Evolutionary conservation across 2,329 filamentous ascomycete genomes (phyloP).

Genomic region (Penicillium sp.): DNA sequence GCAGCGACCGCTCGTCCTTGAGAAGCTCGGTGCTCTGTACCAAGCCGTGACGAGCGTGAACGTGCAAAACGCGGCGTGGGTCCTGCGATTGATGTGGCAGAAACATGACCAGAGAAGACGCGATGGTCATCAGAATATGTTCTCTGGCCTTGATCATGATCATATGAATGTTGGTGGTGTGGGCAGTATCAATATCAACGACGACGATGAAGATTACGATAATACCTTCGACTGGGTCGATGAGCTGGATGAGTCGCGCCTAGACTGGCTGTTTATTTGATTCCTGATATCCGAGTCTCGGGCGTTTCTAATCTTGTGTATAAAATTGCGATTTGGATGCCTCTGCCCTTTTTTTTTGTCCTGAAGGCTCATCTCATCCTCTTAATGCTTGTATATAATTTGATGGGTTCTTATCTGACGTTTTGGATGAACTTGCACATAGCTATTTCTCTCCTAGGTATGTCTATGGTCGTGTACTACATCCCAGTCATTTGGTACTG

Average conservation of each 20-base stretch:
- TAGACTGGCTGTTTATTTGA: slow-evolving; percentile 47
- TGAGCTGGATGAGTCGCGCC: slow-evolving; percentile 41
- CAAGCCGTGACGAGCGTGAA: slow-evolving; percentile 41
- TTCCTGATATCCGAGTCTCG: not conserved
- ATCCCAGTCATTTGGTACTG: no score
- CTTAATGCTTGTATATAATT: slow-evolving; percentile 13
- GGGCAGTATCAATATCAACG: slow-evolving; percentile 1
- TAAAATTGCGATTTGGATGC: not conserved
- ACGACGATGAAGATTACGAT: slow-evolving; percentile 30
- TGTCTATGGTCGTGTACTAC: no score
- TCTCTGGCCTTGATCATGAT: slow-evolving; percentile 3
- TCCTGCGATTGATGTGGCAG: slow-evolving; percentile 44
- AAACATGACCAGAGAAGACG: slow-evolving; percentile 38
- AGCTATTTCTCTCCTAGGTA: not conserved
- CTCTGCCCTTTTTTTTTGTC: not conserved
- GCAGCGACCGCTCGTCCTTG: slow-evolving; percentile 37
- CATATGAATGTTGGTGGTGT: not conserved
- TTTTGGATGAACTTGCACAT: not conserved
- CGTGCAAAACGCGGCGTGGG: slow-evolving; percentile 44
- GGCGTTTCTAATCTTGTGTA: not conserved
- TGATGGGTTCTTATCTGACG: not conserved
- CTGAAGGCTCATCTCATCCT: not conserved
- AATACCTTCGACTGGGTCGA: slow-evolving; percentile 45
- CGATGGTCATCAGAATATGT: slow-evolving; percentile 12
- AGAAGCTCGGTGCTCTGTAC: slow-evolving; percentile 38